A percentile compares a stretch with the other conserved stretches of the same genome.
Conservation (phyloP, 257 asterid genomes). For the Coffea eugenioides region DNA sequence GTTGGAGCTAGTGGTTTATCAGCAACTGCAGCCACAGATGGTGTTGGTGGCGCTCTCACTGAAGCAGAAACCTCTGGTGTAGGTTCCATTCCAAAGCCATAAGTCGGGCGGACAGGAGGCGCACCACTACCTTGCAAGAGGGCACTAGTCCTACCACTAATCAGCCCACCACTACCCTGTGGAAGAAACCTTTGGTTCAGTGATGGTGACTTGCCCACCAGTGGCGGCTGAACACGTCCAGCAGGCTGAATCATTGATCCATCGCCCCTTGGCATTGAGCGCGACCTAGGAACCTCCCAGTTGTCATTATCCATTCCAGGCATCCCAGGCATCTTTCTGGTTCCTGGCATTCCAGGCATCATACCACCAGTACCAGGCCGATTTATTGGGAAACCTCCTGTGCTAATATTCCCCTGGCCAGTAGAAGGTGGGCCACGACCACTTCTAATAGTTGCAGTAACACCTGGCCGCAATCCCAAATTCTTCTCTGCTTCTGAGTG, state of each 20-base stretch:
- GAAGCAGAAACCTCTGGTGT: constrained; percentile 39
- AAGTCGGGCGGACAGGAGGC: constrained; percentile 41
- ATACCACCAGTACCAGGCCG: constrained; percentile 88
- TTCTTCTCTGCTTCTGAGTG: constrained; percentile 94
- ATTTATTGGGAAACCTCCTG: constrained; percentile 67
- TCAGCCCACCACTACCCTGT: constrained; percentile 63
- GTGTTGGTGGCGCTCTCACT: constrained; percentile 31
- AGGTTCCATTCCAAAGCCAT: constrained; percentile 36
- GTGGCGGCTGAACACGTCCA: constrained; percentile 55
- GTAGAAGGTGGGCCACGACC: constrained; percentile 53
- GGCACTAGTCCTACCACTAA: constrained; percentile 63
- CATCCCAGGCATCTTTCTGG: constrained; percentile 81
- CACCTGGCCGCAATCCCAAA: constrained; percentile 93
- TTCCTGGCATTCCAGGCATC: constrained; percentile 99
- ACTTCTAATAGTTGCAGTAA: constrained; percentile 78
- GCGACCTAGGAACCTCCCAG: constrained; percentile 85
- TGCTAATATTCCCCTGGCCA: constrained; percentile 55
- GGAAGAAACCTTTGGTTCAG: constrained; percentile 56
- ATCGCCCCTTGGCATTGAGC: constrained; percentile 81
- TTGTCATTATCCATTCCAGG: constrained; percentile 70
- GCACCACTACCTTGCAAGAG: constrained; percentile 66
- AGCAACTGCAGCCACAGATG: constrained; percentile 27
- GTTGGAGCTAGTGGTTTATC: constrained; percentile 45
- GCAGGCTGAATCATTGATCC: constrained; percentile 38
- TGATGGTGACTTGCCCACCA: constrained; percentile 52